Evolutionary conservation across 2,329 filamentous ascomycete genomes (phyloP).

Genomic region (Cladosporium cucumerinum): DNA sequence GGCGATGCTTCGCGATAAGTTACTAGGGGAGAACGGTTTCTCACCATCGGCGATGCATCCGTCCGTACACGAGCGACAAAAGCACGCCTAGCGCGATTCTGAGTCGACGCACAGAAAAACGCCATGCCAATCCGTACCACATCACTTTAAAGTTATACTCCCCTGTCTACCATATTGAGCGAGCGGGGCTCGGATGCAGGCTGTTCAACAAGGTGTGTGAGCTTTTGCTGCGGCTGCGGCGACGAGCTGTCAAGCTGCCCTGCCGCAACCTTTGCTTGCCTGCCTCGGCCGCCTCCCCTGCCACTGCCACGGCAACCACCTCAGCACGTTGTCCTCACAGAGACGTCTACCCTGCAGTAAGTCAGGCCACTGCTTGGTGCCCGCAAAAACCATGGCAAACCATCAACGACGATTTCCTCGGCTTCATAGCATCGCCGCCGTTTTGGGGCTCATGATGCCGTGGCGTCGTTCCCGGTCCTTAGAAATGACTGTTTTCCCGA

Average conservation of each 20-base stretch:
- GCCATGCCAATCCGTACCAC: background rate
- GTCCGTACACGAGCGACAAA: background rate
- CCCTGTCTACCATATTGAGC: slow-evolving; percentile 7
- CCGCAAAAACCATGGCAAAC: background rate
- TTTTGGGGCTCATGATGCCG: background rate
- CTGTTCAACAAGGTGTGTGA: background rate
- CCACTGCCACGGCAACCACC: slow-evolving; percentile 3
- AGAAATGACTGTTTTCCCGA: background rate
- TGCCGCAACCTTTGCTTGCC: background rate
- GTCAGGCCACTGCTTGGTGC: background rate
- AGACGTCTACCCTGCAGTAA: background rate
- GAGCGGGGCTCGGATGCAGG: slow-evolving; percentile 15
- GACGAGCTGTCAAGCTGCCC: slow-evolving; percentile 9
- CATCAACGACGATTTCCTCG: background rate
- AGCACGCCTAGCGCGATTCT: background rate
- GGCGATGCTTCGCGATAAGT: background rate
- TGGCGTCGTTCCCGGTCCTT: background rate
- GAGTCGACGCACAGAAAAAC: background rate
- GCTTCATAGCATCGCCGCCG: background rate
- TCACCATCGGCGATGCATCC: slow-evolving; percentile 12
- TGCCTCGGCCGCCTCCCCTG: background rate
- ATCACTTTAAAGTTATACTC: slow-evolving; percentile 10
- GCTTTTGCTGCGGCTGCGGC: too few relatives aligned
- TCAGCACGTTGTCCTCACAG: background rate
- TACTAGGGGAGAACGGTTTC: background rate